A percentile compares a stretch with the other conserved stretches of the same genome.
Conservation (phyloP, 306 rosid genomes). For the Trichosanthes truncata region DNA sequence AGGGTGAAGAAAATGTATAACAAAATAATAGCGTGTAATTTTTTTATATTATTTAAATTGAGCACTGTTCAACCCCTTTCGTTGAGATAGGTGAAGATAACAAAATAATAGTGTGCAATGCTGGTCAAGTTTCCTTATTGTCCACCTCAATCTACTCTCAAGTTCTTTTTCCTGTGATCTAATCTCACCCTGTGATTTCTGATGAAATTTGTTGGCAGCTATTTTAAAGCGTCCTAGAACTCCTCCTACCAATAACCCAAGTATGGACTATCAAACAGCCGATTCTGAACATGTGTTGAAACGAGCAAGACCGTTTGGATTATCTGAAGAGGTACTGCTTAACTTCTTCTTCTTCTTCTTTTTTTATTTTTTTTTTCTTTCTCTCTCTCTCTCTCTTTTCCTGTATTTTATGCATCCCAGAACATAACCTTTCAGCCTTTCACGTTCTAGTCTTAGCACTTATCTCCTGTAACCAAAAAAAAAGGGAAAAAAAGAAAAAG, state of each 20-base stretch:
- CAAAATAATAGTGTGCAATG: neutral
- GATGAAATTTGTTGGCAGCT: constrained; percentile 35
- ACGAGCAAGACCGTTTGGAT: constrained; percentile 88
- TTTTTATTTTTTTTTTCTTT: neutral
- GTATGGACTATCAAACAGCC: constrained; percentile 96
- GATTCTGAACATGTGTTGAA: constrained; percentile 92
- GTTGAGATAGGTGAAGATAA: neutral
- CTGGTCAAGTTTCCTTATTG: neutral
- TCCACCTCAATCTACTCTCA: neutral
- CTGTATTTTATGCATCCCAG: neutral
- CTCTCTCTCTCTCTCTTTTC: neutral
- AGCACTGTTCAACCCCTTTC: neutral
- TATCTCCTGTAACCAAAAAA: neutral
- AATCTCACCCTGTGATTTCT: neutral
- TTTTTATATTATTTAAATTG: neutral
- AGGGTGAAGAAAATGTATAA: neutral
- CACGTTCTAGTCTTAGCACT: neutral
- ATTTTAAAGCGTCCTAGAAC: constrained; percentile 95
- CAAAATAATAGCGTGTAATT: neutral
- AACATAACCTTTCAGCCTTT: neutral
- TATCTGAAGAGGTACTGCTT: constrained; percentile 71
- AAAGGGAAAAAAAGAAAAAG: neutral
- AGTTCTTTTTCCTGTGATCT: neutral
- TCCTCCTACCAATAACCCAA: constrained; percentile 83
- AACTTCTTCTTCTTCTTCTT: neutral